Evolutionary conservation across 106 monocot genomes (phyloP).

Genomic region (Dendrobium huoshanense): DNA sequence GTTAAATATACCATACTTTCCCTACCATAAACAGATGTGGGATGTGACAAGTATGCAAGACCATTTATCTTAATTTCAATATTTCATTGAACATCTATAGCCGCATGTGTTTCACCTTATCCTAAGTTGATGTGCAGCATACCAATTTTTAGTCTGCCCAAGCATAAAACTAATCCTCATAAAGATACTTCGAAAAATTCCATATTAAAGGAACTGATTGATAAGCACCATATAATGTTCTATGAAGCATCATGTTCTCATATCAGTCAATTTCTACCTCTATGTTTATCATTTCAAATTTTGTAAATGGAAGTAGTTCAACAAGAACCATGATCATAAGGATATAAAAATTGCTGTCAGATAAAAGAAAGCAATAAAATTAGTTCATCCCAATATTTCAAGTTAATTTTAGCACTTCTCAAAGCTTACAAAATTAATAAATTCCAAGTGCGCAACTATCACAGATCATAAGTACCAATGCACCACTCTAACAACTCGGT

Average conservation of each 20-base stretch:
- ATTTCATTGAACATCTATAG: background rate
- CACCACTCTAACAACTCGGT: too few species aligned
- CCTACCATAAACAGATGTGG: background rate
- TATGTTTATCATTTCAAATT: background rate
- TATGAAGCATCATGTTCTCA: background rate
- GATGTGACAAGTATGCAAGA: background rate
- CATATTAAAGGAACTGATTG: background rate
- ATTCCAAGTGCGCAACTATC: too few species aligned
- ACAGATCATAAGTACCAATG: too few species aligned
- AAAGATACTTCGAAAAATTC: background rate
- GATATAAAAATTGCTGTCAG: background rate
- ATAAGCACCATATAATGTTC: background rate
- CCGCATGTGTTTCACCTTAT: background rate
- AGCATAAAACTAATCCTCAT: background rate
- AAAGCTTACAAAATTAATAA: too few species aligned
- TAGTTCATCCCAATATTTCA: background rate
- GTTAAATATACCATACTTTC: too few species aligned
- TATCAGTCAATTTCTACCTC: background rate
- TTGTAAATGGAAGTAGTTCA: background rate
- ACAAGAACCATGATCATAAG: background rate
- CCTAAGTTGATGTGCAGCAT: background rate
- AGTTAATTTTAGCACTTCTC: background rate
- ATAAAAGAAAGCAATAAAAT: background rate
- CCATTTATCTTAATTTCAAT: background rate
- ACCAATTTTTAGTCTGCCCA: background rate